Percentiles rank a stretch among this genome's conserved stretches.
phyloP scores from a whole-genome alignment of 2,329 filamentous ascomycete genomes.

The Aspergillus fumigatus region DNA sequence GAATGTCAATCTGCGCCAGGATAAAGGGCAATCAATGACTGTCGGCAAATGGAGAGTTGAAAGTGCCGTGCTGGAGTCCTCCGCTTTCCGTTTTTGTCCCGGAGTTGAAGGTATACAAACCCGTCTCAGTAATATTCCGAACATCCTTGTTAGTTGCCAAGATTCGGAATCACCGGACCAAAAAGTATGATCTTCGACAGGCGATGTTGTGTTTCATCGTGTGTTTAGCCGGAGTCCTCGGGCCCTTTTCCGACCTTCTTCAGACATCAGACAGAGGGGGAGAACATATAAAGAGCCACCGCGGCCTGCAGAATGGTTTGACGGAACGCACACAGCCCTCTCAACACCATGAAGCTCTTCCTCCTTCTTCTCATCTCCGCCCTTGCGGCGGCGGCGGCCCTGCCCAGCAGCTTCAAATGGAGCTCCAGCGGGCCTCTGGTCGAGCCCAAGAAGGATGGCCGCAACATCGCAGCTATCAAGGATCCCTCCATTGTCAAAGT shows the following conservation, averaged over 20 bases:
- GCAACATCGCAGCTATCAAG: constrained; percentile 2
- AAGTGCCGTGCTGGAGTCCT: not conserved
- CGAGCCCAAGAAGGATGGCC: not conserved
- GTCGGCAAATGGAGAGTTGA: not conserved
- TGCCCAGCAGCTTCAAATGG: constrained; percentile 6
- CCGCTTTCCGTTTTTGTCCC: not conserved
- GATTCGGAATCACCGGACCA: not conserved
- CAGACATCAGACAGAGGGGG: no score
- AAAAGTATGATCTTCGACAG: not conserved
- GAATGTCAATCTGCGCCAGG: not conserved
- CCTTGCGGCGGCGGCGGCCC: not conserved
- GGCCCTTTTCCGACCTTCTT: not conserved
- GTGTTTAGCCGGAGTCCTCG: no score
- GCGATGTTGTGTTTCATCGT: no score
- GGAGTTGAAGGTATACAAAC: not conserved
- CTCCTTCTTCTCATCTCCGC: not conserved
- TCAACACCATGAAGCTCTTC: not conserved
- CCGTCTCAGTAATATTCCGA: not conserved
- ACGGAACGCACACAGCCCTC: not conserved
- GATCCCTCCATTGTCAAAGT: constrained; percentile 5
- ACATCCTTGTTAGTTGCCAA: not conserved
- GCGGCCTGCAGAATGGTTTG: not conserved
- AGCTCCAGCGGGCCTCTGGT: constrained; percentile 1
- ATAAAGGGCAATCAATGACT: not conserved
- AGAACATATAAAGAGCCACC: no score